Evolutionary conservation across 1,139 yeast genomes (phyloP), one percentile per base, ranked within the genome.

Genomic region (Candida buenavistaensis): DNA sequence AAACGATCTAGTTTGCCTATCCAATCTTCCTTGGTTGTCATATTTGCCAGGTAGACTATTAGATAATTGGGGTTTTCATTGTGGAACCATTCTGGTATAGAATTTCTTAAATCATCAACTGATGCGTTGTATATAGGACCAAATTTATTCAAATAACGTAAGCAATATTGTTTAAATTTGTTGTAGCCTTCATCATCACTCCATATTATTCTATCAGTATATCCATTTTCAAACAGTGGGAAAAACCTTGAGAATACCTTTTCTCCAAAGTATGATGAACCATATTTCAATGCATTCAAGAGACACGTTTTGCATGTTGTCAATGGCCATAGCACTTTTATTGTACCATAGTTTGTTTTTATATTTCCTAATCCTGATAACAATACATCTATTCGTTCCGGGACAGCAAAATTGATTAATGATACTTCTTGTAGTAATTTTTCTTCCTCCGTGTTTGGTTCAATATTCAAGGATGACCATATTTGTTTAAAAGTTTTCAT

Each of bases 261-360:
- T 20, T 36, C 39, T 9, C 28, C 33, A 30, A 36, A 36, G 21
- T 28, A 36, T n/a, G 30, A 29, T 9, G 33, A 30, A 4, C 39
- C 39, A 26, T 36, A 36, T 20, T 36, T 22, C 15, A 36, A 29
- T 2, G 39, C 37, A 36, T 36, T 33, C 5, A 33, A 37, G 12
- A 36, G 26, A 23, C 36, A 26, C 1, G 39, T 36, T 15, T 26
- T 29, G 12, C 29, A 26, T 3, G 39, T 36, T 8, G 34, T 33
- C 5, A 26, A 9, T 3, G 39, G 39, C 37, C 39, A 35, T 20
- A 35, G 14, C 5, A 35, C 21, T 20, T 35, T 27, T 24, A 35
- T 21, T 3, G 21, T 13, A 5, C 37, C 37, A 22, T 17, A 29
- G 5, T 22, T 19, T 9, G 39, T 30, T 17, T 24, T 28, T 11